A percentile compares a stretch with the other conserved stretches of the same genome.
These are phyloP conservation scores for Polytrichum commune DNA, from an alignment of 225 moss, liverwort and hornwort species.

Conservation along the genomic window DNA sequence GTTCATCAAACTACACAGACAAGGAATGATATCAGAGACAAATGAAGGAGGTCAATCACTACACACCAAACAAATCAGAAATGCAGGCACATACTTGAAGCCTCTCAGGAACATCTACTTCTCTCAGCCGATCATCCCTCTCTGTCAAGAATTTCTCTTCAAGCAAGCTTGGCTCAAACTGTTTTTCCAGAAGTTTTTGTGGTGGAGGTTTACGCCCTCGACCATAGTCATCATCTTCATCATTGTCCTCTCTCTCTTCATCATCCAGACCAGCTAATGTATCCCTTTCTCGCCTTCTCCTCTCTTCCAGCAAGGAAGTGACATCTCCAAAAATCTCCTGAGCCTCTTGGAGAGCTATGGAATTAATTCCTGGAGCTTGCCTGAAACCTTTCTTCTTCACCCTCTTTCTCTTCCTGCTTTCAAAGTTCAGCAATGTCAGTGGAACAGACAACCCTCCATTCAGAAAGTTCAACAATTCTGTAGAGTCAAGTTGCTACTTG, in stretches of 20 bases:
- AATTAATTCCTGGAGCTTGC: slow-evolving; percentile 54
- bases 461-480: no score
- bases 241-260: slow-evolving; percentile 61
- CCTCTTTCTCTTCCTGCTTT: slow-evolving; percentile 35
- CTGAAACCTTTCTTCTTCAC: slow-evolving; percentile 69
- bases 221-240: slow-evolving; percentile 64
- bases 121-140: slow-evolving; percentile 75
- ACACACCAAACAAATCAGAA: no score
- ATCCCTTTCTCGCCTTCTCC: slow-evolving; percentile 51
- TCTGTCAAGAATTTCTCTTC: slow-evolving; percentile 62
- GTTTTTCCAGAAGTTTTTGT: slow-evolving; percentile 68
- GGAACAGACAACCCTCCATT: no score
- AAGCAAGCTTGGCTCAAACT: slow-evolving; percentile 78
- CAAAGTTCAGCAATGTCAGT: not conserved
- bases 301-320: slow-evolving; percentile 50
- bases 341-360: slow-evolving; percentile 57
- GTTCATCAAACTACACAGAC: no score
- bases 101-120: slow-evolving; percentile 82
- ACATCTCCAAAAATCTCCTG: slow-evolving; percentile 74
- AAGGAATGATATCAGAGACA: no score
- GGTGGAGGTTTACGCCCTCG: slow-evolving; percentile 45
- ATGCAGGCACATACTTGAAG: slow-evolving; percentile 61
- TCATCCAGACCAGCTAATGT: slow-evolving; percentile 38
- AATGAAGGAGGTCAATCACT: no score
- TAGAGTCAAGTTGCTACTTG: no score